These are phyloP conservation scores for Epichloe elymi DNA, from an alignment of 2,329 filamentous ascomycete genomes.

Conservation along the genomic window DNA sequence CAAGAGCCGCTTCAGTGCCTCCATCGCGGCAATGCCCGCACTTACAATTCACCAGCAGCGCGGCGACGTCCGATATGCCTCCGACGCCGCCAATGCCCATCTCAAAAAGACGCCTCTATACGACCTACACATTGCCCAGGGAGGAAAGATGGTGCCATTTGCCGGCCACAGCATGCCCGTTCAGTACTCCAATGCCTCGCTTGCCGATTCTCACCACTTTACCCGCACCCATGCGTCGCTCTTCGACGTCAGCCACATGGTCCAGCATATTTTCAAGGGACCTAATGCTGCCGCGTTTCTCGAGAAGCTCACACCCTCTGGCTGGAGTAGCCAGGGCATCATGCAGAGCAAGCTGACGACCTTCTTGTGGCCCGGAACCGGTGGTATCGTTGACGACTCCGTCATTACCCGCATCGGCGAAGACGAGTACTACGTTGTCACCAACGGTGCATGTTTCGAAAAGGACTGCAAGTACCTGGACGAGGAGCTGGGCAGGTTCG, in stretches of 20 bases:
- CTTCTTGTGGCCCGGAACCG: slow-evolving; percentile 63
- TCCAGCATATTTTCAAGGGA: slow-evolving; percentile 74
- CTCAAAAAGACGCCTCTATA: slow-evolving; percentile 56
- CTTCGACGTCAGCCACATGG: slow-evolving; percentile 97
- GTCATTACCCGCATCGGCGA: slow-evolving; percentile 70
- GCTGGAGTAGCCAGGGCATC: slow-evolving; percentile 46
- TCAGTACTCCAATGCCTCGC: slow-evolving; percentile 65
- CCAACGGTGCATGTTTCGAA: slow-evolving; percentile 81
- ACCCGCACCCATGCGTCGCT: slow-evolving; percentile 78
- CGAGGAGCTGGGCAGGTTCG: slow-evolving; percentile 49
- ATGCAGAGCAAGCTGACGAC: slow-evolving; percentile 75
- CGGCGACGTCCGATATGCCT: slow-evolving; percentile 16
- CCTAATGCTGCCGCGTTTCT: slow-evolving; percentile 71
- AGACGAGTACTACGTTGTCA: slow-evolving; percentile 80
- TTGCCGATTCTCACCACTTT: slow-evolving; percentile 78
- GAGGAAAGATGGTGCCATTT: slow-evolving; percentile 94
- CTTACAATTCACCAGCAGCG: slow-evolving; percentile 5
- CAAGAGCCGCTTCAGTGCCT: neutral
- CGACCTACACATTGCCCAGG: slow-evolving; percentile 62
- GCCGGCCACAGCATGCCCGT: slow-evolving; percentile 89
- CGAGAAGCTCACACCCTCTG: slow-evolving; percentile 69
- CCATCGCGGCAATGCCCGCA: slow-evolving; percentile 5
- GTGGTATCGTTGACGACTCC: slow-evolving; percentile 90
- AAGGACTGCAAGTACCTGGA: slow-evolving; percentile 74
- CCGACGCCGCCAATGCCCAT: slow-evolving; percentile 3